Conservation (phyloP, 2,329 filamentous ascomycete genomes). For the Aspergillus niger region DNA sequence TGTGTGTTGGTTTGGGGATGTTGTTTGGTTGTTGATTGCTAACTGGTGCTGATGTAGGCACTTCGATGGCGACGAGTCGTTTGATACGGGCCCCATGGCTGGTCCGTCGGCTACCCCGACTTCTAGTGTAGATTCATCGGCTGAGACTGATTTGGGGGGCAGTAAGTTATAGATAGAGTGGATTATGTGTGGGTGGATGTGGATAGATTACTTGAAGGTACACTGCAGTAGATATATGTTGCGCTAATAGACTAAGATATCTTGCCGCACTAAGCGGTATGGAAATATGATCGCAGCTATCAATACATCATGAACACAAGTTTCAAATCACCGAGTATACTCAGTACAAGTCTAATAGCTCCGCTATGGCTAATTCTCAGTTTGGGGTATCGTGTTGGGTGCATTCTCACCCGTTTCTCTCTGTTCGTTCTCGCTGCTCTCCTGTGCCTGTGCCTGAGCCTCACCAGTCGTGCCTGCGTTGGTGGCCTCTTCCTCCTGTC, state of each 20-base stretch:
- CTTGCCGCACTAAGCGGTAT: not conserved
- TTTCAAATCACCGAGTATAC: conserved; percentile 1
- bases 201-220: too few species aligned
- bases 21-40: not conserved
- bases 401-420: conserved; percentile 5
- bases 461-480: conserved; percentile 11
- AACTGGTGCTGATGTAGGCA: conserved; percentile 34
- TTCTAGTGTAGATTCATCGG: conserved; percentile 6
- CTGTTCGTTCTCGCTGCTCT: not conserved
- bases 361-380: conserved; percentile 5
- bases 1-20: not conserved
- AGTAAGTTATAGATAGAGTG: conserved; percentile 24
- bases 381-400: conserved; percentile 18
- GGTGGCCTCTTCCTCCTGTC: conserved; percentile 23
- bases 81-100: conserved; percentile 41
- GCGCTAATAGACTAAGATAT: conserved; percentile 11
- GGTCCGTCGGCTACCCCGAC: conserved; percentile 22
- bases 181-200: too few species aligned
- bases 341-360: not conserved
- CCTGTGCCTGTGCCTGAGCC: conserved; percentile 11
- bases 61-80: conserved; percentile 50
- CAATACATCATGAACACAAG: not conserved
- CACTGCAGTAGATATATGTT: too few species aligned
- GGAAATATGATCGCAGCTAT: not conserved
- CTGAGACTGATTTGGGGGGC: conserved; percentile 2